phyloP scores from a whole-genome alignment of 768 basidiomycete genomes.

The Podaxis sp. region DNA sequence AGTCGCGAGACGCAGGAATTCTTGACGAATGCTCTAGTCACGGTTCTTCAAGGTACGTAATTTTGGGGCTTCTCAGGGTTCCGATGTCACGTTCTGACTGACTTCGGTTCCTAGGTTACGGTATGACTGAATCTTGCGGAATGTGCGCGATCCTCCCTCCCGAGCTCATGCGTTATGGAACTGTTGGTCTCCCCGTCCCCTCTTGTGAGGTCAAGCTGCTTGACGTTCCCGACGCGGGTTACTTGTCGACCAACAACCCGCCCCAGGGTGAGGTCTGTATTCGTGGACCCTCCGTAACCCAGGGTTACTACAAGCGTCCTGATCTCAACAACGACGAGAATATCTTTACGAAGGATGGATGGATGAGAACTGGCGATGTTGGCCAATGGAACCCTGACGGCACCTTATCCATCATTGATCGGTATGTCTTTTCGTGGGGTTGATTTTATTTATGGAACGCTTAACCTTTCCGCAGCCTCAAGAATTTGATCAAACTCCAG shows the following conservation, averaged over 20 bases:
- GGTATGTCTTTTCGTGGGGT: constrained; percentile 40
- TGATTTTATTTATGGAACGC: constrained; percentile 3
- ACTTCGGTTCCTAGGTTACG: constrained; percentile 60
- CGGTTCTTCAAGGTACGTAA: constrained; percentile 76
- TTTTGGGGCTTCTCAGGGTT: not conserved
- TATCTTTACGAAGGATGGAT: constrained; percentile 88
- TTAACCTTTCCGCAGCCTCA: constrained; percentile 46
- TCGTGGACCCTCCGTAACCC: constrained; percentile 81
- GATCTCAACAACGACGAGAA: constrained; percentile 83
- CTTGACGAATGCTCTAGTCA: constrained; percentile 75
- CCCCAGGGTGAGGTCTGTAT: constrained; percentile 89
- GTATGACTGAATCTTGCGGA: constrained; percentile 94
- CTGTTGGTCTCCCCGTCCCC: constrained; percentile 86
- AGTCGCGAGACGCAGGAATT: constrained; percentile 90
- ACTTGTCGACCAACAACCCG: constrained; percentile 66
- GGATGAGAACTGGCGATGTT: constrained; percentile 92
- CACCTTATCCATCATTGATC: constrained; percentile 84
- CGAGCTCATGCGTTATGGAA: constrained; percentile 68
- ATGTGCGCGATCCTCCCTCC: constrained; percentile 91
- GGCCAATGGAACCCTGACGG: constrained; percentile 95
- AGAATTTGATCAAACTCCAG: constrained; percentile 88
- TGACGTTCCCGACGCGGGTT: constrained; percentile 84
- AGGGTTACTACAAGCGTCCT: constrained; percentile 88
- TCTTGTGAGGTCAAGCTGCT: constrained; percentile 86
- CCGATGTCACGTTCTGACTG: constrained; percentile 1